A percentile compares a stretch with the other conserved stretches of the same genome.
phyloP scores from a whole-genome alignment of 2,329 filamentous ascomycete genomes.

The Grosmannia penicillata region DNA sequence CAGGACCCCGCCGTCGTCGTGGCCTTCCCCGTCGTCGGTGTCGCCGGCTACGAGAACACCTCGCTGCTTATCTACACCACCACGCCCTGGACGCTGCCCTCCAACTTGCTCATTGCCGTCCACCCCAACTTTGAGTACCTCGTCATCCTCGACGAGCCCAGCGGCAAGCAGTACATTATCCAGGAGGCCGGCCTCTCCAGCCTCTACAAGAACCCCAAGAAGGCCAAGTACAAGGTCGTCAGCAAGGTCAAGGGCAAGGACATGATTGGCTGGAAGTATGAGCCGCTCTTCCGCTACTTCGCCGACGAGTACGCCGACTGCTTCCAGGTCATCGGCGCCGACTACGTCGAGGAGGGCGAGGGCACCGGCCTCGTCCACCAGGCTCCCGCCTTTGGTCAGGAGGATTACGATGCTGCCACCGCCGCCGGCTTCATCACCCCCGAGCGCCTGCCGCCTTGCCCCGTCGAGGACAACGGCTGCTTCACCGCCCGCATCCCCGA shows the following conservation, averaged over 20 bases:
- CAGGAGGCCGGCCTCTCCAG: slow-evolving; percentile 68
- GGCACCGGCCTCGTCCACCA: slow-evolving; percentile 93
- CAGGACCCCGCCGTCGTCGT: slow-evolving; percentile 85
- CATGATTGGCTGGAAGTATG: slow-evolving; percentile 79
- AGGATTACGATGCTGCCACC: slow-evolving; percentile 78
- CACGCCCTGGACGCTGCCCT: slow-evolving; percentile 67
- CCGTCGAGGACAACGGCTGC: slow-evolving; percentile 60
- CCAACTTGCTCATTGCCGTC: slow-evolving; percentile 56
- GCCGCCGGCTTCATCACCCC: slow-evolving; percentile 65
- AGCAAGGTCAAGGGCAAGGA: slow-evolving; percentile 68
- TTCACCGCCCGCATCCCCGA: slow-evolving; percentile 67
- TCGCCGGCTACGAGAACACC: slow-evolving; percentile 63
- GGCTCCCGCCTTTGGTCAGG: slow-evolving; percentile 84
- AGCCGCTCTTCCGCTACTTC: slow-evolving; percentile 82
- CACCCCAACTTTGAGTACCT: slow-evolving; percentile 69
- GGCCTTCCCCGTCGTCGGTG: slow-evolving; percentile 67
- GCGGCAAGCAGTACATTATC: slow-evolving; percentile 72
- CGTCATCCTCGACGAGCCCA: slow-evolving; percentile 71
- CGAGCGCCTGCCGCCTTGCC: slow-evolving; percentile 69
- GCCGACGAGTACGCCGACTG: slow-evolving; percentile 76
- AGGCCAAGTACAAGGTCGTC: slow-evolving; percentile 80
- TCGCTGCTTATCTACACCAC: slow-evolving; percentile 77
- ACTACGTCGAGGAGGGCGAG: slow-evolving; percentile 77
- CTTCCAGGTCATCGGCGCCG: slow-evolving; percentile 70
- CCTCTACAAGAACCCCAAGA: slow-evolving; percentile 89